Conservation (phyloP, 2,329 filamentous ascomycete genomes). For the Blastomyces gilchristii region DNA sequence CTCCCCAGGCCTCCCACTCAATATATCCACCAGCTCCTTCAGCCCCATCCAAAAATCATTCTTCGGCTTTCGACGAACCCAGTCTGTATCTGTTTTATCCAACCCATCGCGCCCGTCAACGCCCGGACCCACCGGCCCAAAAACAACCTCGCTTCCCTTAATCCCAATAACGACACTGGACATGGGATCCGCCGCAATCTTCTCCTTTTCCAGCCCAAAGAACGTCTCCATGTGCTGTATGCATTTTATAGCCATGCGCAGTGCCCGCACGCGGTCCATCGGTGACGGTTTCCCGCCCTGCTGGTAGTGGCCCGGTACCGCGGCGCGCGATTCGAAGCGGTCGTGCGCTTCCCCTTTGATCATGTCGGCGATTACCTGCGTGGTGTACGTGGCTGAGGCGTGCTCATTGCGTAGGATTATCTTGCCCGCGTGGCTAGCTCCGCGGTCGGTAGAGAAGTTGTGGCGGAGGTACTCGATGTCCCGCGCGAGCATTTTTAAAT, state of each 20-base stretch:
- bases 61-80: constrained; percentile 77
- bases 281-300: constrained; percentile 86
- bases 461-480: constrained; percentile 85
- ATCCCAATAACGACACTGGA: constrained; percentile 83
- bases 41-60: constrained; percentile 75
- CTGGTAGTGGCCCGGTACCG: constrained; percentile 87
- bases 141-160: constrained; percentile 79
- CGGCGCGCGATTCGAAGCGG: constrained; percentile 83
- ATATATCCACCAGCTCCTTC: constrained; percentile 70
- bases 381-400: constrained; percentile 79
- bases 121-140: constrained; percentile 57
- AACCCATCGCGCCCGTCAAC: constrained; percentile 42
- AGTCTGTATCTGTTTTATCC: constrained; percentile 81
- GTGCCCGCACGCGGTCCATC: constrained; percentile 90
- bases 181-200: constrained; percentile 62
- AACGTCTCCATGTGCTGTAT: constrained; percentile 82
- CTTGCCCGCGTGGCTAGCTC: constrained; percentile 80
- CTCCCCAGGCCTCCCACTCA: constrained; percentile 58
- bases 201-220: constrained; percentile 53
- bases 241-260: constrained; percentile 85
- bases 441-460: constrained; percentile 74
- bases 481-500: constrained; percentile 78
- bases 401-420: constrained; percentile 96
- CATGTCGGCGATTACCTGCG: constrained; percentile 88
- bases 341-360: constrained; percentile 88